Percentiles rank a stretch among this genome's conserved stretches.
Evolutionary conservation across 2,329 filamentous ascomycete species (phyloP).

Genomic region (Talaromyces rugulosus): DNA sequence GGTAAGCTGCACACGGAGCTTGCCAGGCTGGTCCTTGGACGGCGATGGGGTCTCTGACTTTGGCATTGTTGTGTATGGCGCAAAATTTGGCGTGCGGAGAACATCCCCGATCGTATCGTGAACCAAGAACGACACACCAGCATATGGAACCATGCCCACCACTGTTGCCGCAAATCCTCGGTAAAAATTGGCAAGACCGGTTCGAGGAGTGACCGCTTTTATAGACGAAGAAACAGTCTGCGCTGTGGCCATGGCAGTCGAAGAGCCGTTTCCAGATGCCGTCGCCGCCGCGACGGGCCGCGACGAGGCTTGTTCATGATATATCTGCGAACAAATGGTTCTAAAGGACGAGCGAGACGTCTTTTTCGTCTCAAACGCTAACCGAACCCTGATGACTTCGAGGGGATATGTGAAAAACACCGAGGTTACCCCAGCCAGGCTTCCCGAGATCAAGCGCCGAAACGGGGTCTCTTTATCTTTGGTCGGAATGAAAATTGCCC

Average conservation of each 20-base stretch:
- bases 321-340: conserved; percentile 82
- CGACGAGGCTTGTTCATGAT: conserved; percentile 63
- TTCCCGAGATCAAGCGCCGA: conserved; percentile 54
- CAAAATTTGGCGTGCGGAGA: conserved; percentile 65
- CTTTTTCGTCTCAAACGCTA: conserved; percentile 89
- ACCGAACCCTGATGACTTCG: conserved; percentile 84
- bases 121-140: conserved; percentile 89
- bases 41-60: conserved; percentile 42
- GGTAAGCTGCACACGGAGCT: conserved; percentile 65
- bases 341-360: conserved; percentile 65
- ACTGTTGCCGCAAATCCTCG: conserved; percentile 87
- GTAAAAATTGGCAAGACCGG: conserved; percentile 86
- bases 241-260: conserved; percentile 33
- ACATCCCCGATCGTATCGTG: conserved; percentile 88
- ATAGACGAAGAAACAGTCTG: conserved; percentile 34
- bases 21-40: conserved; percentile 40
- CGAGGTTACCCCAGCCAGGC: conserved; percentile 67
- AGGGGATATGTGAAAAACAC: conserved; percentile 96
- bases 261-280: conserved; percentile 32
- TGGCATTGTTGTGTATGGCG: conserved; percentile 70
- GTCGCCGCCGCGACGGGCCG: conserved; percentile 25
- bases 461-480: conserved; percentile 73
- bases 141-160: conserved; percentile 93
- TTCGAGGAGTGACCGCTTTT: conserved; percentile 54
- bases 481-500: conserved; percentile 68